Percentiles rank a stretch among this genome's conserved stretches.
phyloP scores from a whole-genome alignment of 345 rosid genomes.

The Acer saccharum region DNA sequence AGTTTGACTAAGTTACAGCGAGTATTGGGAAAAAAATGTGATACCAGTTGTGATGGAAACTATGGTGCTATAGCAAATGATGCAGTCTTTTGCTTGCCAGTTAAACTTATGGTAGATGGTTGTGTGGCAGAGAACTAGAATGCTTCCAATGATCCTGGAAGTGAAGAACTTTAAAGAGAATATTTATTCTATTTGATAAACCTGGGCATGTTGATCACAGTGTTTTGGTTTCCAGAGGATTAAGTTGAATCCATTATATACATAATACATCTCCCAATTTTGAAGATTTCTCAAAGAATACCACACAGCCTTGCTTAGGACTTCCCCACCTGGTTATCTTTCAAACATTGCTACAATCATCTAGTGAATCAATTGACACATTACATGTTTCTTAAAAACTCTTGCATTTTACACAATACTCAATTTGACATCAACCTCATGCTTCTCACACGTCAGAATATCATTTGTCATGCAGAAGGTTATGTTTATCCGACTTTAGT shows the following conservation, averaged over 20 bases:
- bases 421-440: neutral
- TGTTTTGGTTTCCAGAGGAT: neutral
- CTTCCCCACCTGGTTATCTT: neutral
- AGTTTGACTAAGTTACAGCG: neutral
- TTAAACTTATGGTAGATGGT: neutral
- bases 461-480: neutral
- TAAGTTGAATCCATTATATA: neutral
- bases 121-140: neutral
- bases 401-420: neutral
- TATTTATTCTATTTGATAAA: neutral
- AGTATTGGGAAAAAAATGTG: neutral
- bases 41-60: neutral
- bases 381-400: neutral
- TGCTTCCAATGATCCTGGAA: neutral
- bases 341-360: neutral
- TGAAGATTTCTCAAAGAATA: neutral
- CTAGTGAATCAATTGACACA: neutral
- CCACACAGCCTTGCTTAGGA: neutral
- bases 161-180: neutral
- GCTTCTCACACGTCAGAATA: neutral
- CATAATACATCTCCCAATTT: neutral
- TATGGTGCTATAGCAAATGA: neutral
- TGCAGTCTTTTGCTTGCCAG: neutral
- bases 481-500: too few relatives aligned
- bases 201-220: neutral